Percentiles rank a stretch among this genome's conserved stretches.
phyloP scores from a whole-genome alignment of 345 rosid species.

The Corymbia maculata region DNA sequence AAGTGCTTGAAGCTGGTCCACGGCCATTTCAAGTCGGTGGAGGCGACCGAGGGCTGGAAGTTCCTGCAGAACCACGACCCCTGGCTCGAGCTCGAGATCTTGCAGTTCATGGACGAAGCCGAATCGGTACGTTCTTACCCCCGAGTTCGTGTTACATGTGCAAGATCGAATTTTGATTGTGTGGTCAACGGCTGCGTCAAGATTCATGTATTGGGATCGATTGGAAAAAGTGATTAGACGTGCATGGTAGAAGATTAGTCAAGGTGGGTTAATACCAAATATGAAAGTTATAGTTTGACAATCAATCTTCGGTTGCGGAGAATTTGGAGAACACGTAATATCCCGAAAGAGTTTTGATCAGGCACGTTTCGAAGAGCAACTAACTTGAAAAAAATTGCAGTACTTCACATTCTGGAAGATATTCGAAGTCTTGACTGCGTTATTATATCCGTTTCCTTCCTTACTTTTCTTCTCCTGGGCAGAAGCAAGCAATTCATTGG shows the following conservation, averaged over 20 bases:
- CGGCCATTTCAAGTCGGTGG: constrained; percentile 42
- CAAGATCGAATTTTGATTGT: not conserved
- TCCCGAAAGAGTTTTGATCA: not conserved
- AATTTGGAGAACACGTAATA: not conserved
- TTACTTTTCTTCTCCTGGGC: not conserved
- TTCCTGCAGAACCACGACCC: constrained; percentile 82
- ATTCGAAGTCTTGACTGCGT: not conserved
- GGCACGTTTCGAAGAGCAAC: not conserved
- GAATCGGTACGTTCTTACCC: constrained; percentile 34
- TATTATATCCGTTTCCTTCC: not conserved
- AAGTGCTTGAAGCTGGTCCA: constrained; percentile 51
- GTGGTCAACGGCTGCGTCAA: not conserved
- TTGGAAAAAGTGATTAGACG: not conserved
- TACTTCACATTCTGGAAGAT: not conserved
- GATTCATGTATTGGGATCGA: not conserved
- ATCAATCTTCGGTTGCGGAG: not conserved
- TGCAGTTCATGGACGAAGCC: constrained; percentile 75
- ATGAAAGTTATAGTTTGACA: not conserved
- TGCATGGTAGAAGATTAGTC: not conserved
- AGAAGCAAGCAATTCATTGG: not conserved
- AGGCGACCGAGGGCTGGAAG: constrained; percentile 73
- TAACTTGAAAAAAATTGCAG: not conserved
- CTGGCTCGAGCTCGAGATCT: constrained; percentile 66
- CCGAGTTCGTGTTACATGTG: not conserved
- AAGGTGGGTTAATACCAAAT: not conserved